phyloP scores from a whole-genome alignment of 768 basidiomycete species.

The Collybia sordida region DNA sequence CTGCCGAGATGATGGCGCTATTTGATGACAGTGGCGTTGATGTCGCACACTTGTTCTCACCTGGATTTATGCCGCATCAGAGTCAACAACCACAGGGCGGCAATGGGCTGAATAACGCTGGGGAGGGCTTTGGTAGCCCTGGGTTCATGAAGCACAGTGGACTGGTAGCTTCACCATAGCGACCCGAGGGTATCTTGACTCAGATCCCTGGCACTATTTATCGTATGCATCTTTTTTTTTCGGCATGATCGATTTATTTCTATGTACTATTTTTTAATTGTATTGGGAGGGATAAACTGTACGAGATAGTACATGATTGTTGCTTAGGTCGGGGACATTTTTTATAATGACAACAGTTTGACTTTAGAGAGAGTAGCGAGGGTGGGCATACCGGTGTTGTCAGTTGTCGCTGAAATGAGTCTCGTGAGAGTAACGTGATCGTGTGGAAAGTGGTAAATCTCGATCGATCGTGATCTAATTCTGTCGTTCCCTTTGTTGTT shows the following conservation, averaged over 20 bases:
- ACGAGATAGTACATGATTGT: neutral
- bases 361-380: neutral
- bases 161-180: constrained; percentile 34
- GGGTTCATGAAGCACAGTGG: constrained; percentile 36
- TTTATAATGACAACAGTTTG: too few species aligned
- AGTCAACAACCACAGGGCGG: constrained; percentile 14
- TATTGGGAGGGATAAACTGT: neutral
- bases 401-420: neutral
- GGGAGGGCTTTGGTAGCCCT: constrained; percentile 22
- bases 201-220: neutral
- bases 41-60: constrained; percentile 27
- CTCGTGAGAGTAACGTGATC: constrained; percentile 6
- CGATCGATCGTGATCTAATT: constrained; percentile 16
- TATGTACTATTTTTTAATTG: too few species aligned
- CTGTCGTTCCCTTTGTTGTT: constrained; percentile 17
- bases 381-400: constrained; percentile 3
- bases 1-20: constrained; percentile 61
- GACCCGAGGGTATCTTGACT: neutral
- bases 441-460: constrained; percentile 6
- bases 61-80: constrained; percentile 25
- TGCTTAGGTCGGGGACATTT: too few species aligned
- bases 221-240: constrained; percentile 4
- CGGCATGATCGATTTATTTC: neutral
- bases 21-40: constrained; percentile 52
- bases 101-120: constrained; percentile 12